A percentile compares a stretch with the other conserved stretches of the same genome.
These are phyloP conservation scores for Arthroderma uncinatum DNA, from an alignment of 2,329 filamentous ascomycete genomes.

Conservation along the genomic window DNA sequence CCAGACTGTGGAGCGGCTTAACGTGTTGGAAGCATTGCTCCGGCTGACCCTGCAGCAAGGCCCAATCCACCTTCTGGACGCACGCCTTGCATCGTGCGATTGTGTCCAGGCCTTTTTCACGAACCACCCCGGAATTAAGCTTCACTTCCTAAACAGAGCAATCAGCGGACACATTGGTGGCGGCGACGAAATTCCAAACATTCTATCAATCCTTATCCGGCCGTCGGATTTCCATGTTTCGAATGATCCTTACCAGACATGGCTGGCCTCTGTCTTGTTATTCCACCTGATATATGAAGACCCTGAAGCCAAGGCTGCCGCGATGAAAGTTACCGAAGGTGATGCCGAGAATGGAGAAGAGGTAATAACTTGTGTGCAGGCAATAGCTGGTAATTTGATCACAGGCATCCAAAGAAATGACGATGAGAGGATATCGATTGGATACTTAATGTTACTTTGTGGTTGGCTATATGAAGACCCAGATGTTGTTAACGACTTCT, in stretches of 20 bases:
- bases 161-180: slow-evolving; percentile 75
- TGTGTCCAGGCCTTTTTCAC: slow-evolving; percentile 89
- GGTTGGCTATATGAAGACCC: slow-evolving; percentile 89
- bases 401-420: slow-evolving; percentile 63
- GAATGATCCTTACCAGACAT: slow-evolving; percentile 72
- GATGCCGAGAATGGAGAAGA: slow-evolving; percentile 85
- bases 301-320: slow-evolving; percentile 61
- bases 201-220: slow-evolving; percentile 68
- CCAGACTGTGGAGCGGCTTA: slow-evolving; percentile 54
- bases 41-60: slow-evolving; percentile 66
- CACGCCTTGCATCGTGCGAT: slow-evolving; percentile 73
- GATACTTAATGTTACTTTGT: slow-evolving; percentile 78
- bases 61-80: slow-evolving; percentile 58
- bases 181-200: slow-evolving; percentile 74
- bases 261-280: slow-evolving; percentile 79
- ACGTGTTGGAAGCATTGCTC: slow-evolving; percentile 86
- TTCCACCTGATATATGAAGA: slow-evolving; percentile 80
- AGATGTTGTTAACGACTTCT: slow-evolving; percentile 82
- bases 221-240: slow-evolving; percentile 51
- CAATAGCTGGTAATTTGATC: slow-evolving; percentile 74
- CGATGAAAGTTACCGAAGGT: slow-evolving; percentile 77
- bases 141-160: slow-evolving; percentile 76
- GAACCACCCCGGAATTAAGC: slow-evolving; percentile 65
- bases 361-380: slow-evolving; percentile 87
- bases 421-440: slow-evolving; percentile 68